Conservation (phyloP, 163 green algal genomes). For the Chloromonas sp. region DNA sequence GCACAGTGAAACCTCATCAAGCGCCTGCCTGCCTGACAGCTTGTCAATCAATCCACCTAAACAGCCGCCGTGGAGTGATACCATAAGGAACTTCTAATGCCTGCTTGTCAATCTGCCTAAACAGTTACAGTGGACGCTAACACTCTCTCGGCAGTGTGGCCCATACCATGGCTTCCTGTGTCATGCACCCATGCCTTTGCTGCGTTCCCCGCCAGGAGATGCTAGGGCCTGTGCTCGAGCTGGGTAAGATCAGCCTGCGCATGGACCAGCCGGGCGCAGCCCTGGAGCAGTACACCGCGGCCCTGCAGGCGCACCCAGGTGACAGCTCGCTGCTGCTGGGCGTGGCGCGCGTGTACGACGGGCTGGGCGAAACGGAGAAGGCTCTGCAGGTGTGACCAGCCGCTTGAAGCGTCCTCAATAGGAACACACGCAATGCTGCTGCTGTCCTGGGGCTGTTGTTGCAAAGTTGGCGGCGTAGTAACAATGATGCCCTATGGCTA, state of each 20-base stretch:
- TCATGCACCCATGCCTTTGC: too few relatives aligned
- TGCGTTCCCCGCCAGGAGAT: constrained; percentile 30
- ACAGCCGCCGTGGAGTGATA: too few relatives aligned
- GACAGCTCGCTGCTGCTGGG: constrained; percentile 57
- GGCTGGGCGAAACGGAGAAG: constrained; percentile 36
- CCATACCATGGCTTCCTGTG: too few relatives aligned
- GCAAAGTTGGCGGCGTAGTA: too few relatives aligned
- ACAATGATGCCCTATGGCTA: too few relatives aligned
- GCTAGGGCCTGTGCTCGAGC: constrained; percentile 50
- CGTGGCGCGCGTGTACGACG: constrained; percentile 61
- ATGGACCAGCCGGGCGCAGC: constrained; percentile 66
- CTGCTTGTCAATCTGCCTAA: too few relatives aligned
- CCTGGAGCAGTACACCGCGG: constrained; percentile 49
- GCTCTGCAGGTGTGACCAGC: constrained; percentile 13
- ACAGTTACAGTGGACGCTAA: too few relatives aligned
- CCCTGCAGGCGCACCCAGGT: constrained; percentile 38
- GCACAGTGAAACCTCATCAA: background rate
- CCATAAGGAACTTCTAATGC: too few relatives aligned
- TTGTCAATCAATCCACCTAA: too few relatives aligned
- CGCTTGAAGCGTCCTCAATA: background rate
- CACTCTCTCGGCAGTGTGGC: too few relatives aligned
- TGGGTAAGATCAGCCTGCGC: constrained; percentile 58
- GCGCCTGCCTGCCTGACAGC: too few relatives aligned
- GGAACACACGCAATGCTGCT: background rate
- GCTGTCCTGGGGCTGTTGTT: background rate